Percentiles rank a stretch among this genome's conserved stretches.
phyloP scores from a whole-genome alignment of 768 basidiomycete species.

The Suillus weaverae region DNA sequence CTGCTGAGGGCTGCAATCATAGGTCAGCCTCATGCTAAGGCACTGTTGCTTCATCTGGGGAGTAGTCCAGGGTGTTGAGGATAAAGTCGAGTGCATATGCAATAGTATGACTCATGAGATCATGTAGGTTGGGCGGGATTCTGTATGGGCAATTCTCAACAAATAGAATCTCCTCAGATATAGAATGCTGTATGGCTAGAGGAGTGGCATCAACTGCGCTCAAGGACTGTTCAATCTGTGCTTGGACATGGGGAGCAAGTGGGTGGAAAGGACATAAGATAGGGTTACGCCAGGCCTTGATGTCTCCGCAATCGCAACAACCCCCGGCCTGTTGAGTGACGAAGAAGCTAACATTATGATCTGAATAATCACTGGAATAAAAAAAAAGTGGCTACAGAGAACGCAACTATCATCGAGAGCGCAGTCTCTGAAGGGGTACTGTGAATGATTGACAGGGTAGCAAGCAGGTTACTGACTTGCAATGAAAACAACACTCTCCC shows the following conservation, averaged over 20 bases:
- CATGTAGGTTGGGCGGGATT: slow-evolving; percentile 65
- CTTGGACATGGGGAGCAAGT: slow-evolving; percentile 34
- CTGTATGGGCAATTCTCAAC: slow-evolving; percentile 61
- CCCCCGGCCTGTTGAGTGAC: slow-evolving; percentile 90
- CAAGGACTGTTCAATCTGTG: slow-evolving; percentile 13
- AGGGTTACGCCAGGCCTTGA: slow-evolving; percentile 77
- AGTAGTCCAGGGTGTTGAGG: slow-evolving; percentile 78
- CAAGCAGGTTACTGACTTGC: slow-evolving; percentile 65
- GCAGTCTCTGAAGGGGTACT: slow-evolving; percentile 66
- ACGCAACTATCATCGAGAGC: slow-evolving; percentile 88
- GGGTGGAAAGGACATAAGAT: slow-evolving; percentile 79
- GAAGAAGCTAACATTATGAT: slow-evolving; percentile 92
- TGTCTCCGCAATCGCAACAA: slow-evolving; percentile 94
- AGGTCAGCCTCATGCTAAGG: slow-evolving; percentile 69
- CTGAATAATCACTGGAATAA: slow-evolving; percentile 79
- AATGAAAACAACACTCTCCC: slow-evolving; percentile 90
- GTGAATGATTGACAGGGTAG: slow-evolving; percentile 4
- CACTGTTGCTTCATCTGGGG: slow-evolving; percentile 72
- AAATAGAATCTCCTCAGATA: slow-evolving; percentile 54
- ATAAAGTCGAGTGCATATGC: slow-evolving; percentile 81
- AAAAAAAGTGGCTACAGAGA: slow-evolving; percentile 87
- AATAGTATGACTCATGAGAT: slow-evolving; percentile 73
- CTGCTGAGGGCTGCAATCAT: slow-evolving; percentile 70
- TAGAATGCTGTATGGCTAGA: slow-evolving; percentile 40
- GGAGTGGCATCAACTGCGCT: slow-evolving; percentile 40